Percentiles rank a stretch among this genome's conserved stretches.
phyloP scores from a whole-genome alignment of 306 rosid species.

The Trifolium pratense region DNA sequence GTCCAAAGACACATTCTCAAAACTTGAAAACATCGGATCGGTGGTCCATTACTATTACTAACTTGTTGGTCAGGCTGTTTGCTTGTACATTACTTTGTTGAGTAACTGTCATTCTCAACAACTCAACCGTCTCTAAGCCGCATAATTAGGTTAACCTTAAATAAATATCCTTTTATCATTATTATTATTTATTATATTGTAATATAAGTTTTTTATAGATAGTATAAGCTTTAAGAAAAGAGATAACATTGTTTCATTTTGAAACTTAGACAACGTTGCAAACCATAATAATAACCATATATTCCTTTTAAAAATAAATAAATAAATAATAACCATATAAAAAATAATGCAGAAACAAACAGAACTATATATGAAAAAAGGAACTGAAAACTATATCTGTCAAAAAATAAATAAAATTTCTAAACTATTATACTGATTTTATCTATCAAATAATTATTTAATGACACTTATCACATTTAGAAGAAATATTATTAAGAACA shows the following conservation, averaged over 20 bases:
- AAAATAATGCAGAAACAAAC: not conserved
- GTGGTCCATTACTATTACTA: no score
- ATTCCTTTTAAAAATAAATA: no score
- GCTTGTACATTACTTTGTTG: no score
- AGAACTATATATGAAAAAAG: not conserved
- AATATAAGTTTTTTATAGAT: not conserved
- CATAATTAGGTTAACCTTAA: no score
- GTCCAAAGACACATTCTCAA: no score
- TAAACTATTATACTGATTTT: not conserved
- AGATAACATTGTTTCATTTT: not conserved
- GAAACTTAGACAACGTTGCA: not conserved
- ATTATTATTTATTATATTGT: not conserved
- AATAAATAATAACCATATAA: no score
- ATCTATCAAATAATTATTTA: not conserved
- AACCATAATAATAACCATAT: not conserved
- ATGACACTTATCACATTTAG: not conserved
- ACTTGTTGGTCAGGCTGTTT: no score
- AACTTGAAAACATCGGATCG: no score
- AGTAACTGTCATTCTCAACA: no score
- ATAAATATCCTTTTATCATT: not conserved
- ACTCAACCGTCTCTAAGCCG: no score
- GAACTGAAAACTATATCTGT: not conserved
- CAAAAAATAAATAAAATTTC: no score
- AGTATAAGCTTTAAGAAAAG: not conserved
- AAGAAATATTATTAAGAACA: constrained; percentile 14